A percentile compares a stretch with the other conserved stretches of the same genome.
Conservation (phyloP, 2,329 filamentous ascomycete species). For the Fonsecaea pedrosoi region DNA sequence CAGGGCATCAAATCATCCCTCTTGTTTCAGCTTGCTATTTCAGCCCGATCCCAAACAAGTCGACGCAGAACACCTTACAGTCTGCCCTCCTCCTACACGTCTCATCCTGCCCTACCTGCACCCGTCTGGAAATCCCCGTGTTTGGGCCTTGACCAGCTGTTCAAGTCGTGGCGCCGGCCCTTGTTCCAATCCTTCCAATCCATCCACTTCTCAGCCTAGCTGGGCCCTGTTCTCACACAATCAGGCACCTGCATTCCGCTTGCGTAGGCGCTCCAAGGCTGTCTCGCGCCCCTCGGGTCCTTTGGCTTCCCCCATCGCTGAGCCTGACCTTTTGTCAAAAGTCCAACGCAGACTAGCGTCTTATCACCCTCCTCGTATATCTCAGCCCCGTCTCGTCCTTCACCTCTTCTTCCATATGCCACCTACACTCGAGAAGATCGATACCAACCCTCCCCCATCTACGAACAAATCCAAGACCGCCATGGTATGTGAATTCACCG, state of each 20-base stretch:
- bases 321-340: neutral
- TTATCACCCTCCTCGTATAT: slow-evolving; percentile 15
- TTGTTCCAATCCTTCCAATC: slow-evolving; percentile 9
- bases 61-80: neutral
- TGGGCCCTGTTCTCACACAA: slow-evolving; percentile 8
- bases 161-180: slow-evolving; percentile 1
- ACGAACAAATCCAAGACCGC: slow-evolving; percentile 17
- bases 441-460: slow-evolving; percentile 24
- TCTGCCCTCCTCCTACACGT: slow-evolving; percentile 6
- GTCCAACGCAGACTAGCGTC: neutral
- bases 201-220: slow-evolving; percentile 9
- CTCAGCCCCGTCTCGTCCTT: slow-evolving; percentile 16
- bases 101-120: neutral
- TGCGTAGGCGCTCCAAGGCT: slow-evolving; percentile 3
- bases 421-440: slow-evolving; percentile 30
- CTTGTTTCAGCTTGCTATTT: slow-evolving; percentile 21
- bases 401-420: slow-evolving; percentile 24
- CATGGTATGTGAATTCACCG: slow-evolving; percentile 27
- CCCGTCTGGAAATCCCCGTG: neutral
- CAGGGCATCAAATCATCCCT: slow-evolving; percentile 19
- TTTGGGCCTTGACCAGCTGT: slow-evolving; percentile 7
- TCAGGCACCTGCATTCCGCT: slow-evolving; percentile 4
- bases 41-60: slow-evolving; percentile 22
- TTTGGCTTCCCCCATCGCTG: slow-evolving; percentile 3
- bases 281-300: slow-evolving; percentile 2